Base-by-base conservation (phyloP, 148 eudicot genomes). In the Vaccinium vitisidaea region DNA sequence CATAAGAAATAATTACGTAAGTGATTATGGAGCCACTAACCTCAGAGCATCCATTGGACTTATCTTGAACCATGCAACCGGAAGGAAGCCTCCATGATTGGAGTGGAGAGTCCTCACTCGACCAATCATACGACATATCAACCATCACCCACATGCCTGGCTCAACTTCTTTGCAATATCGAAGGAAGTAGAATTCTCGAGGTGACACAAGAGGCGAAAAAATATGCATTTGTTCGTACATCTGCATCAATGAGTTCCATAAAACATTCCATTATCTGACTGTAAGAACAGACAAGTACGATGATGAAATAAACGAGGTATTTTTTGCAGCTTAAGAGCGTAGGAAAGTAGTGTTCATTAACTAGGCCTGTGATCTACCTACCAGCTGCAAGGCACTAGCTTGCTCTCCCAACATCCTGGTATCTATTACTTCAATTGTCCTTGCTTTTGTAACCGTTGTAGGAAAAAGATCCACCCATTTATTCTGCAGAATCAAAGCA, bases 1-100 rank as follows among this genome's bases (percentile, higher is more conserved):
- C n/a, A n/a, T n/a, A n/a, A n/a, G n/a, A n/a, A 77, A 77, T 11
- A 5, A 50, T 49, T 49, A 50, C 14, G 6, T 10, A 36, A 8
- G 8, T 80, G 52, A 23, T n/a, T 23, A 23, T 65, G n/a, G 70
- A 67, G 32, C 54, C 50, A 75, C 50, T 83, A 56, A 87, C 93
- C 87, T 80, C 85, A 54, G 88, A 91, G 82, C 84, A 54, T 69
- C 90, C 90, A 83, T 90, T 84, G 4, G 90, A 74, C 84, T 83
- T 71, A 63, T 87, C 87, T 83, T 90, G 78, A 87, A 93, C 86
- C 87, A 91, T 84, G 84, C 91, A 93, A 6, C 96, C 94, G 18
- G 96, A 93, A 82, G 96, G 96, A 82, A 83, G 85, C 87, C 85
- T 89, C 93, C 92, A 91, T 19, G 84, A 87, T 21, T 76, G 88